Base-by-base conservation (phyloP, 139 green algal species). In the Astrephomene gubernaculifera region DNA sequence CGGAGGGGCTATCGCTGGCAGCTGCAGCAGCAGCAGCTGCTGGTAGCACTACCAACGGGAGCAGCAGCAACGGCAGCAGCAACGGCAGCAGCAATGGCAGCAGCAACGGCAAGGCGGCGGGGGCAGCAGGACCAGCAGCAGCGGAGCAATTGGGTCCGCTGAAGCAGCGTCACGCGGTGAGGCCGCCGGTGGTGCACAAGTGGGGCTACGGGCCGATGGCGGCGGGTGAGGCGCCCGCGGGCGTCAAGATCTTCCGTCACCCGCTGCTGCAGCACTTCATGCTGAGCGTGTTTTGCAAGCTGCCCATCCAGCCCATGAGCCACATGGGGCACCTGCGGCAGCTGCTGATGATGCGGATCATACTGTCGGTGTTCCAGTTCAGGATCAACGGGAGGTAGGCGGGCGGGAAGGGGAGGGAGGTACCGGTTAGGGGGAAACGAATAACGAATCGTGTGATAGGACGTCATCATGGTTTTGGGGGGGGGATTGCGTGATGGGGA, bases 211-310 rank as follows among this genome's bases (percentile, higher is more conserved):
- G 61, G n/a, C 63, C 78, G 3, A 21, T 84, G 44, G 61, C 39
- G 41, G 21, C n/a, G 22, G 78, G 78, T 84, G 81, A 91, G 65
- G 24, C 71, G 52, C 79, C 90, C 4, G 85, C 92, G 22, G 52
- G 79, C 21, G 90, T 98, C 12, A 90, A 71, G 31, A 92, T 99
- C 52, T 99, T 99, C 92, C 90, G 94, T 33, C 97, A 99, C 92
- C 93, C 94, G 83, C 95, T 99, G 81, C 93, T 99, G 87, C 94
- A 98, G 89, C 92, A 98, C 69, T 99, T 98, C 89, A 96, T 94
- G 88, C 92, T 99, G 61, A 95, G 90, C 44, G 81, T 99, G 43
- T 99, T 99, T 93, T 97, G 95, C 93, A 99, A 99, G 94, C 89
- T 98, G 57, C 97, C 97, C 44, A 94, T 99, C 43, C 81, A 86